phyloP scores from a whole-genome alignment of 306 rosid species.

The Inga leiocalycina region DNA sequence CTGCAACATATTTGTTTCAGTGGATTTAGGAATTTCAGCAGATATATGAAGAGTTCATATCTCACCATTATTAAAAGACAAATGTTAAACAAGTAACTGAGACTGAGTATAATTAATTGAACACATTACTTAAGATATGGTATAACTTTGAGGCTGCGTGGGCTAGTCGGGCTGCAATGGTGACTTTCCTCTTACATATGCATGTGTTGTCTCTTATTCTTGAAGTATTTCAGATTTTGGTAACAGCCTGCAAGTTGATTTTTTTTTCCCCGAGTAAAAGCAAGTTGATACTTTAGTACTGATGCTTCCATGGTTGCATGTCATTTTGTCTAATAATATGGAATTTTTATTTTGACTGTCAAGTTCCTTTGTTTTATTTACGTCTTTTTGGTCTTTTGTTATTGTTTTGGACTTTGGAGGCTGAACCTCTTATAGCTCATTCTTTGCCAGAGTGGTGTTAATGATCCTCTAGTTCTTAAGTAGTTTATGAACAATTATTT shows the following conservation, averaged over 20 bases:
- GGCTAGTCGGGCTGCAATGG: background rate
- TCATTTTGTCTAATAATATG: slow-evolving; percentile 2
- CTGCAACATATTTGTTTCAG: background rate
- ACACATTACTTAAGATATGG: background rate
- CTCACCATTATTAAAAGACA: background rate
- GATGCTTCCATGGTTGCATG: background rate
- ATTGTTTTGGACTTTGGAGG: slow-evolving; percentile 17
- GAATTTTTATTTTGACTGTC: slow-evolving; percentile 11
- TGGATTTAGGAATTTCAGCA: slow-evolving; percentile 8
- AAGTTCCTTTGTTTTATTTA: background rate
- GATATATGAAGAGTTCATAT: background rate
- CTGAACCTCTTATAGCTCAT: background rate
- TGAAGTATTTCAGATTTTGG: background rate
- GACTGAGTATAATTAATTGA: background rate
- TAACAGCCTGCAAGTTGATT: background rate
- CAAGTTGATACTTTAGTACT: background rate
- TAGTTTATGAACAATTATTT: background rate
- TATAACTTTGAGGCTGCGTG: background rate
- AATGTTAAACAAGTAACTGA: background rate
- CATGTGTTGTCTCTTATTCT: background rate
- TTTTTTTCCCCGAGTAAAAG: background rate
- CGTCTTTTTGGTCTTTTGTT: slow-evolving; percentile 14
- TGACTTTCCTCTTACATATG: background rate
- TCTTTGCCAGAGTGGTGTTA: slow-evolving; percentile 7
- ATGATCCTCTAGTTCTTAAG: background rate